Base-by-base conservation (phyloP, 2,329 filamentous ascomycete genomes). In the Clarireedia paspali region DNA sequence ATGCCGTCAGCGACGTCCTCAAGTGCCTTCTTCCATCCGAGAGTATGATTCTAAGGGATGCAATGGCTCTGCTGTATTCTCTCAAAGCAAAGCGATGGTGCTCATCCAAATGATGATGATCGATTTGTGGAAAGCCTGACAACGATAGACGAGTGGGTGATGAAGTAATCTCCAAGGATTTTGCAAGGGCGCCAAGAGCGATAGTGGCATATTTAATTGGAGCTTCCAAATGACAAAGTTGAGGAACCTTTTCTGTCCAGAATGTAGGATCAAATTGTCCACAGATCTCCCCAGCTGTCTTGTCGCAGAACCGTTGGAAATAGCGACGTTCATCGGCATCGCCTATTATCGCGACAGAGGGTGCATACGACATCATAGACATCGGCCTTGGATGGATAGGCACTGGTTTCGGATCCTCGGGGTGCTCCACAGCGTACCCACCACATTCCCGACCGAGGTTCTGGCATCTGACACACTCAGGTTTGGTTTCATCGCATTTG, bases 401-500 rank as follows among this genome's bases (percentile, higher is more conserved):
- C 5, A 67, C 61, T 27, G 63, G 66, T 47, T 66, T 68, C 30
- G 63, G 58, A 46, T 67, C 65, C 17, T 66, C 62, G 10, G 59
- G 49, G 17, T 60, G 59, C 56, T 68, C 66, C 40, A 64, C 62
- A 49, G 62, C 64, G 57, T 69, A 69, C 17, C 67, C 67, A 54
- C 67, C 67, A 58, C 67, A 69, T 56, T 67, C 64, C 38, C 66
- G 64, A 38, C 67, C 67, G 23, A 68, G 62, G 47, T 67, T 69
- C 49, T 67, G 65, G 55, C 67, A 70, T 59, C 67, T 60, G 24
- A 67, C 57, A 53, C 67, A 69, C 23, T 60, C 63, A 48, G 67
- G 67, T 57, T 68, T 66, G 20, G 64, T 65, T 57, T 70, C 67
- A 54, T 70, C 67, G 58, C 67, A 70, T 58, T 70, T 70, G 12